These are phyloP conservation scores for Alternaria sp. DNA, from an alignment of 2,329 filamentous ascomycete species.

Conservation along the genomic window DNA sequence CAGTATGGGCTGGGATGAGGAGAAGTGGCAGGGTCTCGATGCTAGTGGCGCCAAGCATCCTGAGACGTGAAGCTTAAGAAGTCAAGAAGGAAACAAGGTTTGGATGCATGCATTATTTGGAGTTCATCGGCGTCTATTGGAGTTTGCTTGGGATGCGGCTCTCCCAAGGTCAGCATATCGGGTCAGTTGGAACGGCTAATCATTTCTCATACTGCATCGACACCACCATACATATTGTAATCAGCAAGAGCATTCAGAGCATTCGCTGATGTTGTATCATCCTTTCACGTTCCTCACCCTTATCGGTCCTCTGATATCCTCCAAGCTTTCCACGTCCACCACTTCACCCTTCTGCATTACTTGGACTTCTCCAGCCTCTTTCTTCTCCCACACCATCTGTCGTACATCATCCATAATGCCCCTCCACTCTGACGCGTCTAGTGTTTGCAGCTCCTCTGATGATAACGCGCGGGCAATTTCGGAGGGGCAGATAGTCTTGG, in stretches of 20 bases:
- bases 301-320: slow-evolving; percentile 59
- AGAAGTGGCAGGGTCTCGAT: slow-evolving; percentile 52
- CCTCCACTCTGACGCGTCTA: slow-evolving; percentile 53
- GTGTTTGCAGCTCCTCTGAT: slow-evolving; percentile 47
- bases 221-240: slow-evolving; percentile 16
- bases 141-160: not conserved
- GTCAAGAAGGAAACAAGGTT: not conserved
- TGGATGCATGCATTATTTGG: slow-evolving; percentile 11
- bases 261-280: not conserved
- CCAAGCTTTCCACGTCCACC: slow-evolving; percentile 44
- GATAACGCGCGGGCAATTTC: slow-evolving; percentile 60
- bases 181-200: slow-evolving; percentile 12
- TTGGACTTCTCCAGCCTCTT: slow-evolving; percentile 56
- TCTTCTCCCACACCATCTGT: slow-evolving; percentile 54
- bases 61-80: slow-evolving; percentile 14
- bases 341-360: slow-evolving; percentile 60
- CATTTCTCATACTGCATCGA: slow-evolving; percentile 12
- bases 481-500: slow-evolving; percentile 64
- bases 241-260: slow-evolving; percentile 1
- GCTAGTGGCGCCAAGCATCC: slow-evolving; percentile 47
- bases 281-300: slow-evolving; percentile 47
- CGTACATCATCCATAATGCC: slow-evolving; percentile 59
- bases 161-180: slow-evolving; percentile 14
- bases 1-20: slow-evolving; percentile 47
- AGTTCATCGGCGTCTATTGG: slow-evolving; percentile 10